These are phyloP conservation scores for Trichocladium antarcticum DNA, from an alignment of 495 filamentous ascomycete genomes.

Conservation along the genomic window DNA sequence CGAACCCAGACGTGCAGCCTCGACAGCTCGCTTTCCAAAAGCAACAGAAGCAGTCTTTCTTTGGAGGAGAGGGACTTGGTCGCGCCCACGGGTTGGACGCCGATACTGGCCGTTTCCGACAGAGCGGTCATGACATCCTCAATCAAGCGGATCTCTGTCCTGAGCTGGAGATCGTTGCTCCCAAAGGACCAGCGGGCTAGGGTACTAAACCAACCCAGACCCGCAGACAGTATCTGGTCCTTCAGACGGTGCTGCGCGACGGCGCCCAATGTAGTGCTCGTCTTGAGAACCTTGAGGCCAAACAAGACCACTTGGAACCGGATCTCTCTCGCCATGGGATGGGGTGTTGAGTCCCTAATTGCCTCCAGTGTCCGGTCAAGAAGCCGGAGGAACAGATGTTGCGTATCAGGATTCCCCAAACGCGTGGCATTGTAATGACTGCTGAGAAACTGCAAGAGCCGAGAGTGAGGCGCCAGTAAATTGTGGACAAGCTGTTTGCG, in stretches of 20 bases:
- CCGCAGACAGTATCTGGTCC: constrained; percentile 75
- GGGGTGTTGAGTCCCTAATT: constrained; percentile 55
- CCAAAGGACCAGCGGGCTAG: constrained; percentile 90
- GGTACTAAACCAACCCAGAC: constrained; percentile 74
- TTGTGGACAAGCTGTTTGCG: constrained; percentile 68
- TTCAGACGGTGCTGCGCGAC: constrained; percentile 65
- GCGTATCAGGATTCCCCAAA: constrained; percentile 65
- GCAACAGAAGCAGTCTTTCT: constrained; percentile 63
- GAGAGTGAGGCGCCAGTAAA: constrained; percentile 72
- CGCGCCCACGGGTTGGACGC: constrained; percentile 39
- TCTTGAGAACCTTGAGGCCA: constrained; percentile 60
- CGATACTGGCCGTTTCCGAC: constrained; percentile 45
- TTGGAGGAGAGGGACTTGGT: constrained; percentile 61
- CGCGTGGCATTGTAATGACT: constrained; percentile 91
- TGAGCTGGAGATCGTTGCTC: constrained; percentile 83
- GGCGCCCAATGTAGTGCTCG: constrained; percentile 51
- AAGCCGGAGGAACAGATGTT: constrained; percentile 67
- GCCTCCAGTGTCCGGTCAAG: constrained; percentile 63
- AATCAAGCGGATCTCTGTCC: constrained; percentile 77
- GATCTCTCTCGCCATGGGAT: constrained; percentile 82
- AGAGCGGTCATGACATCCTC: constrained; percentile 61
- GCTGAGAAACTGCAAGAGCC: constrained; percentile 75
- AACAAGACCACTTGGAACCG: constrained; percentile 81
- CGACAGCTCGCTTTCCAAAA: constrained; percentile 76
- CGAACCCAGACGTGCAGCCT: constrained; percentile 83